Percentiles rank a stretch among this genome's conserved stretches.
Evolutionary conservation across 352 stramenopile species (phyloP).

Genomic region (Globisporangium spinosum): DNA sequence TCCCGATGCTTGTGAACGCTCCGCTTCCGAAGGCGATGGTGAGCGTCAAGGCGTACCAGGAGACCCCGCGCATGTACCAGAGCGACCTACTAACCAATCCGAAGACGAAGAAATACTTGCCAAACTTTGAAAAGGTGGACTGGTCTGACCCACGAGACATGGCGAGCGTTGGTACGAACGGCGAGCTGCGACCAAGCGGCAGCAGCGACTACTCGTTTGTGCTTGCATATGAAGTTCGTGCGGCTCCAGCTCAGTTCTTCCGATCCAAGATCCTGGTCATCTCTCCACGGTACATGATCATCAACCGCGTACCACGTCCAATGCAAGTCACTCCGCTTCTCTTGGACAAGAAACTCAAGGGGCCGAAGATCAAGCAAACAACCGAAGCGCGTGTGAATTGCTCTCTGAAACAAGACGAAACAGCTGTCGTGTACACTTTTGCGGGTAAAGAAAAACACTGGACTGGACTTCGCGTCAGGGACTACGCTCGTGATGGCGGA

Average conservation of each 20-base stretch:
- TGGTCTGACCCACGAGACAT: conserved; percentile 77
- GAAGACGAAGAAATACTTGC: conserved; percentile 69
- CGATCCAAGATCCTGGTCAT: conserved; percentile 80
- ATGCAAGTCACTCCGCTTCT: conserved; percentile 73
- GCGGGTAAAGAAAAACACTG: conserved; percentile 69
- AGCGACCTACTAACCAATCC: conserved; percentile 41
- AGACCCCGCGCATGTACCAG: conserved; percentile 56
- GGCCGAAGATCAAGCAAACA: conserved; percentile 28
- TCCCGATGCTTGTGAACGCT: conserved; percentile 63
- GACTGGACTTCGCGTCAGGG: conserved; percentile 57
- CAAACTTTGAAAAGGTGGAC: conserved; percentile 61
- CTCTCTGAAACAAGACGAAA: conserved; percentile 48
- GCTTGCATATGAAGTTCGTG: conserved; percentile 77
- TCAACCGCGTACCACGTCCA: conserved; percentile 56
- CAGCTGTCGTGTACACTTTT: conserved; percentile 64
- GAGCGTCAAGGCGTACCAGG: conserved; percentile 63
- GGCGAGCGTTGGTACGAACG: conserved; percentile 67
- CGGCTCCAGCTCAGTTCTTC: conserved; percentile 77
- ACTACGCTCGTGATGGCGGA: conserved; percentile 41
- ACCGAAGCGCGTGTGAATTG: conserved; percentile 32
- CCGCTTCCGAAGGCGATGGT: conserved; percentile 63
- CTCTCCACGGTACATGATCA: conserved; percentile 69
- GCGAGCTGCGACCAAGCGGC: conserved; percentile 48
- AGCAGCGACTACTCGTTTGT: conserved; percentile 63
- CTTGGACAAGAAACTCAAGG: conserved; percentile 69